Evolutionary conservation across 2,329 filamentous ascomycete species (phyloP), one percentile per base, ranked within the genome.

Genomic region (Penicillium sp.): DNA sequence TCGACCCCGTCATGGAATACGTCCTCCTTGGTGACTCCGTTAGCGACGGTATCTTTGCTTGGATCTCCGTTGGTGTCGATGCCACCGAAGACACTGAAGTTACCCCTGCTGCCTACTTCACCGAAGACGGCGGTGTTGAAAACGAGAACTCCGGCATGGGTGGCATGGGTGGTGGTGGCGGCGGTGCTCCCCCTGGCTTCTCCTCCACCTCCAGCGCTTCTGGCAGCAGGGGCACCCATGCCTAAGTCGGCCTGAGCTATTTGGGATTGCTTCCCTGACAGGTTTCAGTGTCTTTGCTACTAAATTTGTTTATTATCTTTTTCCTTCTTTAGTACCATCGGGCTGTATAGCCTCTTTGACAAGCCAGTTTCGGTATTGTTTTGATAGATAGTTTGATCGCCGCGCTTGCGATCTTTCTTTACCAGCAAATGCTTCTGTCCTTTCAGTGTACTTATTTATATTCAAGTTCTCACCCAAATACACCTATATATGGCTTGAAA

Each of bases 1-100:
- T 81, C 54, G 82, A 85, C 63, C 85, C 84, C 0, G 77, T 86
- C 63, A 73, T 84, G 55, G 78, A 86, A 64, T 85, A 85, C 60
- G 77, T 81, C 11, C 74, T 80, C 13, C 76, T 87, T 2, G 83
- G 84, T 7, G 78, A 86, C 39, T 68, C 72, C 29, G 65, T 82
- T 10, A 58, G 69, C 3, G 81, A 84, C 47, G 83, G 83, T 33
- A 62, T 85, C 28, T 72, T 85, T 48, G 78, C 75, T 7, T 85
- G 82, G 81, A 78, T 84, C 54, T 75, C 75, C 3, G 71, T 84
- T 37, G 82, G 78, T 5, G 75, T 85, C 43, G 78, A 82, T 61
- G 52, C 71, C 3, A 71, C 72, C 2, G 65, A 71, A 29, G 65
- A 73, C 28, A 57, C 23, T 1, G 54, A 57, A 23, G 54, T 73